These are phyloP conservation scores for Moniliophthora roreri DNA, from an alignment of 1,284 basidiomycete genomes.

Conservation along the genomic window DNA sequence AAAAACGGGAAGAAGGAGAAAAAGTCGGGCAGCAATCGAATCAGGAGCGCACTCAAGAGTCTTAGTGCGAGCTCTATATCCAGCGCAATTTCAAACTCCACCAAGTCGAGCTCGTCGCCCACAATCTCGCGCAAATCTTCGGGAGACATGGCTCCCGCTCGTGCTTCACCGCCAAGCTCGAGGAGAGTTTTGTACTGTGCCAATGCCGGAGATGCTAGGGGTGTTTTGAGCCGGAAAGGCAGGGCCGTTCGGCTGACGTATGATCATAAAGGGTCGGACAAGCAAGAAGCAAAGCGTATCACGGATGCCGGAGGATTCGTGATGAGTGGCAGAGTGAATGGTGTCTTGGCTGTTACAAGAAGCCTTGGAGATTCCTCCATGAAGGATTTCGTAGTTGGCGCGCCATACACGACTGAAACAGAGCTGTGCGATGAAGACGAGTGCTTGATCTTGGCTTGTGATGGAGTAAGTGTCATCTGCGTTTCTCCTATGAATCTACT, in stretches of 20 bases:
- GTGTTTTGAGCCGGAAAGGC: constrained; percentile 86
- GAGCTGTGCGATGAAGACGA: constrained; percentile 89
- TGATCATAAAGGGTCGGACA: constrained; percentile 98
- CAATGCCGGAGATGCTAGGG: constrained; percentile 94
- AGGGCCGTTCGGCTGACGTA: constrained; percentile 94
- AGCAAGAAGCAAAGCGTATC: constrained; percentile 96
- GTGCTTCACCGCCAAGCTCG: constrained; percentile 47
- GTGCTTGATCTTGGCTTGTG: constrained; percentile 95
- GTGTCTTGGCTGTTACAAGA: constrained; percentile 94
- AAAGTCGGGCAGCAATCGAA: constrained; percentile 43
- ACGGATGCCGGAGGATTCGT: constrained; percentile 98
- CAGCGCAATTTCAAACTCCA: constrained; percentile 29
- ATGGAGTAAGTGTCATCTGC: constrained; percentile 72
- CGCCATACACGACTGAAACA: constrained; percentile 98
- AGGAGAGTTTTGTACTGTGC: constrained; percentile 91
- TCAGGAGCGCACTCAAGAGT: constrained; percentile 58
- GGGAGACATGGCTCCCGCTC: constrained; percentile 28
- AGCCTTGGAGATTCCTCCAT: constrained; percentile 97
- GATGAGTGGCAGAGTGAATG: constrained; percentile 97
- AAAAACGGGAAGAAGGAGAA: constrained; percentile 42
- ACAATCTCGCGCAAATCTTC: constrained; percentile 27
- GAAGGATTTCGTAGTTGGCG: constrained; percentile 99
- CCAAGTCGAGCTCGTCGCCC: constrained; percentile 38
- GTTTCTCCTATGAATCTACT: constrained; percentile 13
- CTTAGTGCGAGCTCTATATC: constrained; percentile 44